Base-by-base conservation (phyloP, 208 protist species). In the Wallacemonas sp. region DNA sequence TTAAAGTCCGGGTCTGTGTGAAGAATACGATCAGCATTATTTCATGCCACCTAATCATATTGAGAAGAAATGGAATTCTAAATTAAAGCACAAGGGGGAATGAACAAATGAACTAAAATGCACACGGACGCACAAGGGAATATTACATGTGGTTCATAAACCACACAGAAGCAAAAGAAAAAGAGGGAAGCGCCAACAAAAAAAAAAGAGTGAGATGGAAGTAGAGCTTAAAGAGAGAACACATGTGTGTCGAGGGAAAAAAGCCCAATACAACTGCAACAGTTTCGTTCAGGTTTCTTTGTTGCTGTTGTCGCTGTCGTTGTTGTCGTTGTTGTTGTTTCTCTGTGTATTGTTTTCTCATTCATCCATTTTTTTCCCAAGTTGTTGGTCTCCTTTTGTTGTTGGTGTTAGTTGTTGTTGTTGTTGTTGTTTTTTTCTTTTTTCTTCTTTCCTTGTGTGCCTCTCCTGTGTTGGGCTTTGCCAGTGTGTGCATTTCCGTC, bases 171-270 rank as follows among this genome's bases (percentile, higher is more conserved):
- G 36, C 6, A 41, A 46, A 46, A 46, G 22, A 46, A 5, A 19
- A 46, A 19, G 17, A 46, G 42, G 11, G 42, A 46, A 46, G 22
- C 14, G 42, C 17, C 9, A 61, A 61, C 36, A 61, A 61, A 42
- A 15, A 58, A 21, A 4, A 58, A 38, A 38, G 39, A 30, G 47
- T 30, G 21, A 31, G 33, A 30, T 54, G 4, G 2, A 54, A 34
- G 36, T 41, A 14, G 6, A 41, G 9, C 9, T 41, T 41, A 41
- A 14, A 41, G 36, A 41, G 36, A 41, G 14, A 41, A 41, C 36
- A 14, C 6, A 41, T 6, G 36, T 14, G 36, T 41, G 14, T 41
- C 36, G 14, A 41, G 36, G 36, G 14, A 14, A 14, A 41, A 41
- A 14, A n/a, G n/a, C n/a, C n/a, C n/a, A n/a, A n/a, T n/a, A n/a